Evolutionary conservation across 164 flowering plant species (phyloP).

Genomic region (Piper longum): DNA sequence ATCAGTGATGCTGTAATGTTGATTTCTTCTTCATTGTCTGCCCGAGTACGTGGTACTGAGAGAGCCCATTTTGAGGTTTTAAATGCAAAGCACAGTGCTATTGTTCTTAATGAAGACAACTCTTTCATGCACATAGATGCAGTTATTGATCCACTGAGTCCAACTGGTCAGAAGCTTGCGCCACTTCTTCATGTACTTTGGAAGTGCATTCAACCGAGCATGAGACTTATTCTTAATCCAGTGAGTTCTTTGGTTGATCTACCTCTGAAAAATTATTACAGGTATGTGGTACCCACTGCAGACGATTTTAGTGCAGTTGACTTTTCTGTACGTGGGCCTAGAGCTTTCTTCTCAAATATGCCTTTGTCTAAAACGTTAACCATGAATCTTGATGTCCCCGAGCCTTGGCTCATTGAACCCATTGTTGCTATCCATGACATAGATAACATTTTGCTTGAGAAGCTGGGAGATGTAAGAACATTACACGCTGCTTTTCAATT

Average conservation of each 20-base stretch:
- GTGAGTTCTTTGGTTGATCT: slow-evolving; percentile 90
- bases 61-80: slow-evolving; percentile 80
- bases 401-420: slow-evolving; percentile 99
- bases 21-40: slow-evolving; percentile 72
- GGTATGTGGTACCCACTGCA: slow-evolving; percentile 81
- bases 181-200: slow-evolving; percentile 56
- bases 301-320: slow-evolving; percentile 80
- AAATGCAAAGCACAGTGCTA: slow-evolving; percentile 73
- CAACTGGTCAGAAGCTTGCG: slow-evolving; percentile 77
- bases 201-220: slow-evolving; percentile 72
- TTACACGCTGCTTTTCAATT: slow-evolving; percentile 92
- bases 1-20: slow-evolving; percentile 69
- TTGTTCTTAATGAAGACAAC: slow-evolving; percentile 44
- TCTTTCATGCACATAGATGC: slow-evolving; percentile 86
- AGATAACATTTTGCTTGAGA: slow-evolving; percentile 97
- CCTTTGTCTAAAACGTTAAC: slow-evolving; percentile 95
- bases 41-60: slow-evolving; percentile 66
- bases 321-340: slow-evolving; percentile 62
- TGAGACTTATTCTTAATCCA: slow-evolving; percentile 91
- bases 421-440: slow-evolving; percentile 89
- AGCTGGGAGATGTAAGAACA: slow-evolving; percentile 75
- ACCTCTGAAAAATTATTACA: slow-evolving; percentile 93
- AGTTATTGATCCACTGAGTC: slow-evolving; percentile 90
- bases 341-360: slow-evolving; percentile 94
- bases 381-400: slow-evolving; percentile 99